phyloP scores from a whole-genome alignment of 306 rosid species.

The Cicer pinnatifidum region DNA sequence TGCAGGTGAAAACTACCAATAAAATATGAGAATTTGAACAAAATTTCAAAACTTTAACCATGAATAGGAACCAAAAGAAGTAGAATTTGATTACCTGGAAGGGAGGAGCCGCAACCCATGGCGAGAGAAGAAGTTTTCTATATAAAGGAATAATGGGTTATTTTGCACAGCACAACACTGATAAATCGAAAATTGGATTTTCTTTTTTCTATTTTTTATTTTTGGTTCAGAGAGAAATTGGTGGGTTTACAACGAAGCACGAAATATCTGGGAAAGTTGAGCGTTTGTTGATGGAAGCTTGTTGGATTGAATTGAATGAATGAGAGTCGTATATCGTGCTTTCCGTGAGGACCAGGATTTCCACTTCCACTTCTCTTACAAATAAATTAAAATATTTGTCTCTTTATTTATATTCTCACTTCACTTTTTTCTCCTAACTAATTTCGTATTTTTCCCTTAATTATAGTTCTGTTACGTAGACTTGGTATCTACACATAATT shows the following conservation, averaged over 20 bases:
- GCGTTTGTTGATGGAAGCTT: constrained; percentile 33
- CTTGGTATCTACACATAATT: too few species aligned
- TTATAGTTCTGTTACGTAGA: too few species aligned
- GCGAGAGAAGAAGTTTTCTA: constrained; percentile 9
- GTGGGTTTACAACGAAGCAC: constrained; percentile 16
- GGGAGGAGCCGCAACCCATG: constrained; percentile 89
- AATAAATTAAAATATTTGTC: too few species aligned
- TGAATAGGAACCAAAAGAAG: neutral
- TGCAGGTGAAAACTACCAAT: constrained; percentile 27
- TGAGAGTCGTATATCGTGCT: constrained; percentile 2
- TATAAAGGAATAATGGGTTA: constrained; percentile 27
- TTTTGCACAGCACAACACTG: constrained; percentile 8
- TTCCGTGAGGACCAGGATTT: constrained; percentile 40
- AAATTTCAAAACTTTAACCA: constrained; percentile 1
- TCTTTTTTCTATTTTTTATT: neutral
- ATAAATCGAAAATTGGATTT: neutral
- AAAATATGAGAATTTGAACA: neutral
- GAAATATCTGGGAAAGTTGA: constrained; percentile 13
- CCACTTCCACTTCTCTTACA: neutral
- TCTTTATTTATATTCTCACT: too few species aligned
- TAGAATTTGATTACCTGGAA: constrained; percentile 57
- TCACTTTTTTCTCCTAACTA: too few species aligned
- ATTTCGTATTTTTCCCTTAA: too few species aligned
- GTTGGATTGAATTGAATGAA: neutral
- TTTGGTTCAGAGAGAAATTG: constrained; percentile 22